Evolutionary conservation across 768 basidiomycete species (phyloP).

Genomic region (Wakefieldia striispora): DNA sequence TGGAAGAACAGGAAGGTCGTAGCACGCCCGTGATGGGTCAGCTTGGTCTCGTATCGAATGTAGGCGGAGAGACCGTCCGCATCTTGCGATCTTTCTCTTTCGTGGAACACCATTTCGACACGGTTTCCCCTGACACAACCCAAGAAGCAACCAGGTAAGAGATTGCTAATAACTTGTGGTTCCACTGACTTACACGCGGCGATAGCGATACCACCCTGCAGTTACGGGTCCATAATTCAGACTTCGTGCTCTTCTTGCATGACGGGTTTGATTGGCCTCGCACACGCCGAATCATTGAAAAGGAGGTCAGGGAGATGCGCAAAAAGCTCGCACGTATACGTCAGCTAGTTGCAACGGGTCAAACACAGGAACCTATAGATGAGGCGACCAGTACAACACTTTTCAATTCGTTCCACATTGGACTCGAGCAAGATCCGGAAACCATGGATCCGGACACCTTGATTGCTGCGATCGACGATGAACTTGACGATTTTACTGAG

Average conservation of each 20-base stretch:
- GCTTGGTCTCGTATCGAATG: constrained; percentile 50
- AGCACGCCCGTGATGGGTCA: constrained; percentile 25
- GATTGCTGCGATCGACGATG: constrained; percentile 90
- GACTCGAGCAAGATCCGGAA: constrained; percentile 75
- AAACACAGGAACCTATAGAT: constrained; percentile 72
- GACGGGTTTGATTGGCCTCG: constrained; percentile 93
- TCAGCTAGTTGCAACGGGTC: constrained; percentile 89
- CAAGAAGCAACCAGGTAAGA: constrained; percentile 49
- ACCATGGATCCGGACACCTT: constrained; percentile 72
- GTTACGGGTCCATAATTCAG: constrained; percentile 56
- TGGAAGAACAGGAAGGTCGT: constrained; percentile 17
- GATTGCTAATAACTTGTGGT: neutral
- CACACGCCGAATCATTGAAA: constrained; percentile 85
- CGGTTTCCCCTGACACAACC: constrained; percentile 52
- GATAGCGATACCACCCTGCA: constrained; percentile 48
- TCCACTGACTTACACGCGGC: constrained; percentile 27
- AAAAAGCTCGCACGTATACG: constrained; percentile 83
- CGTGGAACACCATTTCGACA: constrained; percentile 73
- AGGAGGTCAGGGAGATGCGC: constrained; percentile 85
- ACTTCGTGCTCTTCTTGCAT: constrained; percentile 72
- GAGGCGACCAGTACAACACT: constrained; percentile 73
- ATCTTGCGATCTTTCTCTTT: constrained; percentile 67
- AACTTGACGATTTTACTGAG: constrained; percentile 75
- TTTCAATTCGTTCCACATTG: constrained; percentile 94
- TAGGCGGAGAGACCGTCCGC: constrained; percentile 85